phyloP scores from a whole-genome alignment of 257 asterid genomes.

The Capsicum rhomboideum region DNA sequence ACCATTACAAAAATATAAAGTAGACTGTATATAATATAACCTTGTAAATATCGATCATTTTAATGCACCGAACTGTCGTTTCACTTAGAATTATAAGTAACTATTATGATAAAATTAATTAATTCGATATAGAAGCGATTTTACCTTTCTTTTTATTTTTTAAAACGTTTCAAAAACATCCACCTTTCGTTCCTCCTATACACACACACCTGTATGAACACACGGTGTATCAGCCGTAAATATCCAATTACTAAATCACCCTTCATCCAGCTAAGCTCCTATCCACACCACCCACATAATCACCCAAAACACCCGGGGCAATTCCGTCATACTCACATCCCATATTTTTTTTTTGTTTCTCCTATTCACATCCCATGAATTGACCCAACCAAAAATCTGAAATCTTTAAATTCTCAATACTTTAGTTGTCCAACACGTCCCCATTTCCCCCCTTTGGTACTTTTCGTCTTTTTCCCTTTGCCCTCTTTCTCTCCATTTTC shows the following conservation, averaged over 20 bases:
- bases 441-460: background rate
- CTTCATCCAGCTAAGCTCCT: background rate
- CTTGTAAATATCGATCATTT: too few species aligned
- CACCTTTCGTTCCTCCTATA: background rate
- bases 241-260: background rate
- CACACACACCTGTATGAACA: background rate
- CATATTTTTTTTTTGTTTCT: too few species aligned
- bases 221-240: background rate
- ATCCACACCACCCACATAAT: background rate
- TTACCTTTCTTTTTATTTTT: too few species aligned
- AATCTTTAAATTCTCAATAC: constrained; percentile 14
- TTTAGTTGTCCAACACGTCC: constrained; percentile 11
- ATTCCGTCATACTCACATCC: background rate
- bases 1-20: too few species aligned
- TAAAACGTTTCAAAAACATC: background rate
- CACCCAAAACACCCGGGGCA: background rate
- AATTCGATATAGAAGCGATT: too few species aligned
- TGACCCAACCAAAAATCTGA: background rate
- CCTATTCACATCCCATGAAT: background rate
- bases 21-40: too few species aligned
- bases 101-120: too few species aligned
- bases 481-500: background rate
- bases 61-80: too few species aligned
- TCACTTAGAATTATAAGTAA: too few species aligned
- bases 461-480: background rate